phyloP scores from a whole-genome alignment of 2,329 filamentous ascomycete genomes.

The Lachnellula willkommii region DNA sequence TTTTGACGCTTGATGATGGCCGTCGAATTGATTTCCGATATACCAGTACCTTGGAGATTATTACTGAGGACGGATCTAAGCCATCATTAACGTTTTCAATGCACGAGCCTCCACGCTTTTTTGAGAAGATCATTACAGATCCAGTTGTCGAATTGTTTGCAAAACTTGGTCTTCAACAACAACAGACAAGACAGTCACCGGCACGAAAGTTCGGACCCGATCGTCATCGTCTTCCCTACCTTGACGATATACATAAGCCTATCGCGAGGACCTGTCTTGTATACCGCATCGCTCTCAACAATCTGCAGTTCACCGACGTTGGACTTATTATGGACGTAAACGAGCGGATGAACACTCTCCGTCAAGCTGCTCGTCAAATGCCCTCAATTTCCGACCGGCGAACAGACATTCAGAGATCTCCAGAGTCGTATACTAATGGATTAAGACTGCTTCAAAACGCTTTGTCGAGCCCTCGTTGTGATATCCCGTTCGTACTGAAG shows the following conservation, averaged over 20 bases:
- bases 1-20: conserved; percentile 33
- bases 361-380: conserved; percentile 26
- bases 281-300: conserved; percentile 39
- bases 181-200: not conserved
- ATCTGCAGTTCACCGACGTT: not conserved
- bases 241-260: conserved; percentile 34
- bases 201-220: conserved; percentile 4
- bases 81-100: conserved; percentile 46
- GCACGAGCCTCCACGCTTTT: conserved; percentile 46
- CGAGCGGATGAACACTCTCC: conserved; percentile 26
- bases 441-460: conserved; percentile 17
- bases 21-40: conserved; percentile 45
- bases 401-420: conserved; percentile 9
- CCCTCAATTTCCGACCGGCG: conserved; percentile 27
- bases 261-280: conserved; percentile 45
- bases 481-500: conserved; percentile 48
- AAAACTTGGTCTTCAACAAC: conserved; percentile 6
- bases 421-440: conserved; percentile 11
- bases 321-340: conserved; percentile 23
- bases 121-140: conserved; percentile 24
- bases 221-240: conserved; percentile 29
- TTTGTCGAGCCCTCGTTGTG: conserved; percentile 19
- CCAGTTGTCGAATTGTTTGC: conserved; percentile 2
- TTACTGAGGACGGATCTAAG: conserved; percentile 37
- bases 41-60: conserved; percentile 27